Conservation (phyloP, 176 grass and related monocot genomes). For the Aegilops sharonensis region DNA sequence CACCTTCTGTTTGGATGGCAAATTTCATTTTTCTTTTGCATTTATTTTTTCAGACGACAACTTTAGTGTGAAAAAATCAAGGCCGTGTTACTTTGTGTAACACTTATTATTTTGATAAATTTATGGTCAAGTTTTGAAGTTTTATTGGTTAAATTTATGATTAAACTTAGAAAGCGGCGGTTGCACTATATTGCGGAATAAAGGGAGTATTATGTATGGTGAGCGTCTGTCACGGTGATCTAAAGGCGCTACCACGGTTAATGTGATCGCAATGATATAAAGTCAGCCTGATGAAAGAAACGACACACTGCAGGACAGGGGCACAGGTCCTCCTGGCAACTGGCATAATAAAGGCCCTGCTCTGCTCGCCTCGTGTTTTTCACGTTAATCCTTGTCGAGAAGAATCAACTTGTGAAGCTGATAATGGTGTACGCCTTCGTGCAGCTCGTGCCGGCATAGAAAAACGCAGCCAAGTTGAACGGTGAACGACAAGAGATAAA, state of each 20-base stretch:
- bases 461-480: not conserved
- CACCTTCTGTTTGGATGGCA: no score
- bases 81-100: no score
- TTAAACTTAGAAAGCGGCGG: no score
- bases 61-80: no score
- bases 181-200: no score
- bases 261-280: not conserved
- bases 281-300: not conserved
- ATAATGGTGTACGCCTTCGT: not conserved
- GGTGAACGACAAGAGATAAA: not conserved
- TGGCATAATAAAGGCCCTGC: not conserved
- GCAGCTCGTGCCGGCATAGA: not conserved
- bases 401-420: not conserved
- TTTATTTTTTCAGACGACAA: no score
- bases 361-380: not conserved
- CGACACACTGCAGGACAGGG: not conserved
- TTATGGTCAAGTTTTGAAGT: no score
- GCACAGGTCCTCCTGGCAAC: not conserved
- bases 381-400: not conserved
- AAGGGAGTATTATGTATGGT: not conserved
- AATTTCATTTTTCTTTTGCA: no score
- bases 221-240: not conserved
- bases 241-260: not conserved
- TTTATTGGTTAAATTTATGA: no score
- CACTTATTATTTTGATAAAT: no score